Evolutionary conservation across 257 asterid species (phyloP), one percentile per base, ranked within the genome.

Genomic region (Thymus quinquecostatus): DNA sequence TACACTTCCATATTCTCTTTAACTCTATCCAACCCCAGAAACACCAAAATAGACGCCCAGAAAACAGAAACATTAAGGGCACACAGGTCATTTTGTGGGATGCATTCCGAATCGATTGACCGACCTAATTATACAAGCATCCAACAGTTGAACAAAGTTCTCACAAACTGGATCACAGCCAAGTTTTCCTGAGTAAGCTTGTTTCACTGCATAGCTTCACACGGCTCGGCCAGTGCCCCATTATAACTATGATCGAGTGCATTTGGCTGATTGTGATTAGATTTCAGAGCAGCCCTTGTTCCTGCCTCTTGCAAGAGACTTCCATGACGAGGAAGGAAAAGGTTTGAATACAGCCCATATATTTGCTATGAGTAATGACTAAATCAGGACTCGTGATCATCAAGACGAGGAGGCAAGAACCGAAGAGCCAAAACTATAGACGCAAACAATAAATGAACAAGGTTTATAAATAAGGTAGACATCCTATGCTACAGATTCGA

Each of bases 291-390:
- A 38, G 9, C 64, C 43, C 64, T 40, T 10, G 8, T n/a, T 40
- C 49, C 61, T 33, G 44, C 60, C 60, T 14, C 68, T 70, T 49
- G 62, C 33, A 71, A 7, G 27, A 64, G 10, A 29, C 40, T 53
- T 60, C 44, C 66, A 34, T 7, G 14, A 27, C 38, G 32, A 72
- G 10, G 32, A 28, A 54, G 34, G 34, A 63, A 30, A 10, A 13
- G 64, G 27, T 34, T 10, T 47, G 2, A 61, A 36, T 12, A 47
- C 4, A 10, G 60, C 14, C 36, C 13, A 40, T 28, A 54, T 3
- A 21, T 8, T 8, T 56, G 57, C 8, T 28, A 32, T 12, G 47
- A 61, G 50, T 3, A 29, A 12, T 21, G 32, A 44, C 3, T 53
- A 43, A 21, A 41, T 36, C 66, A 53, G 7, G 30, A 40, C 5